phyloP scores from a whole-genome alignment of 805 yeast species.

The Teunomyces gatunensis region DNA sequence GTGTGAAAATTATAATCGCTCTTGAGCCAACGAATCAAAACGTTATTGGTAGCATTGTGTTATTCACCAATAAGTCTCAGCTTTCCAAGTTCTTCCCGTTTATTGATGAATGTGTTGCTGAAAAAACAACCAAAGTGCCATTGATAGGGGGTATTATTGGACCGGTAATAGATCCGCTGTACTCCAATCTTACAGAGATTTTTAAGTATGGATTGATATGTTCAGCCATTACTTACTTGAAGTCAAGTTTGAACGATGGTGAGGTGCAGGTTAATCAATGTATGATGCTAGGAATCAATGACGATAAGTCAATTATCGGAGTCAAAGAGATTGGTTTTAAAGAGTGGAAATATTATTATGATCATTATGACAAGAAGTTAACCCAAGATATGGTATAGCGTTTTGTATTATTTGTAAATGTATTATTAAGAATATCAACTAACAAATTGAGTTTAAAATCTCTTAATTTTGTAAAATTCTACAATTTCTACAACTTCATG shows the following conservation, averaged over 20 bases:
- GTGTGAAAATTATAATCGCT: conserved; percentile 49
- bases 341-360: conserved; percentile 38
- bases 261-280: conserved; percentile 29
- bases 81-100: conserved; percentile 52
- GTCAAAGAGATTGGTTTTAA: conserved; percentile 43
- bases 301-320: conserved; percentile 32
- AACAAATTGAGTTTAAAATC: neutral
- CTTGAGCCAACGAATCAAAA: conserved; percentile 51
- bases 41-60: conserved; percentile 51
- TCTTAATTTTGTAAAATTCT: neutral
- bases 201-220: conserved; percentile 57
- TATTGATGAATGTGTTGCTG: conserved; percentile 38
- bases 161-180: conserved; percentile 51
- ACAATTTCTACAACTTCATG: neutral
- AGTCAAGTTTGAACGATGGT: conserved; percentile 28
- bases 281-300: conserved; percentile 36
- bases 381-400: neutral
- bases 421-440: neutral
- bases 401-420: neutral
- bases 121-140: conserved; percentile 3
- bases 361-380: conserved; percentile 25
- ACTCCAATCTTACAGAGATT: conserved; percentile 51
- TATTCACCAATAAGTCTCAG: conserved; percentile 46
- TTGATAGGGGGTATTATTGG: conserved; percentile 53
- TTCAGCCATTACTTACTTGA: conserved; percentile 50